Evolutionary conservation across 2,329 filamentous ascomycete genomes (phyloP).

Genomic region (Cladosporium sp.): DNA sequence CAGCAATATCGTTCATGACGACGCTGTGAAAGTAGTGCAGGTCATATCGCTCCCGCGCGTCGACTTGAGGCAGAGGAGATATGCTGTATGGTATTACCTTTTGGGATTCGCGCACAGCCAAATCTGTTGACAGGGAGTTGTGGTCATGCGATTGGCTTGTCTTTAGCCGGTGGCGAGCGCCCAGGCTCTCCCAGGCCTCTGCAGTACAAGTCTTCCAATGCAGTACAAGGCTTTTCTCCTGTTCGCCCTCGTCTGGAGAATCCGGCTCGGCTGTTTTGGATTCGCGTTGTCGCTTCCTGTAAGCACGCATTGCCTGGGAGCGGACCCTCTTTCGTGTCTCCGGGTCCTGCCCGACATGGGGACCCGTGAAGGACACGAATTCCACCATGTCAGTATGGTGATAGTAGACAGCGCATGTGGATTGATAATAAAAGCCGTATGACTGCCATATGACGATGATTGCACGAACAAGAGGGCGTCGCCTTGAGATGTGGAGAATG

Average conservation of each 20-base stretch:
- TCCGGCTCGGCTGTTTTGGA: not conserved
- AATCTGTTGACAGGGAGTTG: not conserved
- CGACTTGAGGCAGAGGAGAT: not conserved
- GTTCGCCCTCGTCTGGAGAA: not conserved
- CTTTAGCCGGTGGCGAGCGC: not conserved
- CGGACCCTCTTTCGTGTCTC: slow-evolving; percentile 20
- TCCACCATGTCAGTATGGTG: not conserved
- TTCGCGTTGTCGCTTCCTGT: slow-evolving; percentile 45
- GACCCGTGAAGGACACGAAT: slow-evolving; percentile 19
- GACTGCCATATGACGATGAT: not conserved
- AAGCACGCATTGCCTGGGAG: slow-evolving; percentile 46
- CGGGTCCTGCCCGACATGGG: slow-evolving; percentile 18
- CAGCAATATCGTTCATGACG: not conserved
- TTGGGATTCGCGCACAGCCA: not conserved
- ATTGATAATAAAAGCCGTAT: not conserved
- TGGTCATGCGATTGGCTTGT: not conserved
- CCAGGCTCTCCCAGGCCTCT: not conserved
- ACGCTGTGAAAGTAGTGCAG: not conserved
- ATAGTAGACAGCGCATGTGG: not conserved
- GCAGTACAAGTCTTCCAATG: not conserved
- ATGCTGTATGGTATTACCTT: not conserved
- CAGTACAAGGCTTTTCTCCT: not conserved
- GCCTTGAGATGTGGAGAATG: not conserved
- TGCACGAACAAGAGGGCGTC: not conserved
- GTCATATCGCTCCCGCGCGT: not conserved